Conservation (phyloP, 345 rosid genomes). For the Sisymbrium irio region DNA sequence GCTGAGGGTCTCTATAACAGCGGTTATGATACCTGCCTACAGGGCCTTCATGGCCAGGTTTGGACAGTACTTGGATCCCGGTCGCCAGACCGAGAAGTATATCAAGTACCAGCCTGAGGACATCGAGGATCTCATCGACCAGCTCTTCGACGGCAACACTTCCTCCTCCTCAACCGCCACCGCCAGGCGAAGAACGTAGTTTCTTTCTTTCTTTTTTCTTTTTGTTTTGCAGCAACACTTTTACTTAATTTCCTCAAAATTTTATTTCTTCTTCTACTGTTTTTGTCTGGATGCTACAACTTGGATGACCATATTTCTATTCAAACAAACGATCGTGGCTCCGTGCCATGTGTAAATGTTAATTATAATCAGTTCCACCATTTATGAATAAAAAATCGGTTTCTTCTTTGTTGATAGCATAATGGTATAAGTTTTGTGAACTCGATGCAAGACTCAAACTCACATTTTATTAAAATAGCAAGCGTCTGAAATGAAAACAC, state of each 20-base stretch:
- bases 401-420: conserved; percentile 16
- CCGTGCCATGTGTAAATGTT: conserved; percentile 36
- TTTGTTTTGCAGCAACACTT: conserved; percentile 21
- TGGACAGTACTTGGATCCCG: conserved; percentile 62
- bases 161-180: conserved; percentile 26
- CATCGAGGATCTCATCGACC: conserved; percentile 72
- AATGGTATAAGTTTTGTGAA: conserved; percentile 8
- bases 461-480: conserved; percentile 24
- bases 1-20: conserved; percentile 81
- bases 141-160: conserved; percentile 73
- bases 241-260: background rate
- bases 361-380: conserved; percentile 20
- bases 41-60: conserved; percentile 78
- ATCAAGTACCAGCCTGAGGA: conserved; percentile 86
- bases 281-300: conserved; percentile 29
- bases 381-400: conserved; percentile 2
- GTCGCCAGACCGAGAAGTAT: conserved; percentile 88
- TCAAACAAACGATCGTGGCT: conserved; percentile 28
- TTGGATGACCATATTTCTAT: conserved; percentile 20
- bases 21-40: conserved; percentile 78
- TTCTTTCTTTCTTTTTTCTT: conserved; percentile 17
- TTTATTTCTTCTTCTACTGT: conserved; percentile 20
- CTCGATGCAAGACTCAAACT: conserved; percentile 13
- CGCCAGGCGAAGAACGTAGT: conserved; percentile 49
- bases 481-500: conserved; percentile 9